Conservation (phyloP, 306 rosid genomes). For the Cucumis cinereus region DNA sequence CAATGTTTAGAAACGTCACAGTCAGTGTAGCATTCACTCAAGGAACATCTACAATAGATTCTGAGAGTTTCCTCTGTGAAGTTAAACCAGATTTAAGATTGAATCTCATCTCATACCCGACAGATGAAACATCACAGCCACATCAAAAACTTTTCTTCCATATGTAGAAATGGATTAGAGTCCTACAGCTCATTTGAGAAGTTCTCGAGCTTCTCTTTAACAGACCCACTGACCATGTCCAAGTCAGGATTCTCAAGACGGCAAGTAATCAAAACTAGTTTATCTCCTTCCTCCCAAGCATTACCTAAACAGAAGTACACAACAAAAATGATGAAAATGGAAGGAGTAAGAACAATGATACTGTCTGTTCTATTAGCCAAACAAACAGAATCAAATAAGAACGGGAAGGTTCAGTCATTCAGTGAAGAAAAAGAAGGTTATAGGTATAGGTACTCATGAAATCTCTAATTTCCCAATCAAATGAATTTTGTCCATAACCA, state of each 20-base stretch:
- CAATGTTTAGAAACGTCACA: too few relatives aligned
- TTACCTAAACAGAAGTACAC: slow-evolving; percentile 35
- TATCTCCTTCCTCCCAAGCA: slow-evolving; percentile 99
- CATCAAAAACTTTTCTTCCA: slow-evolving; percentile 5
- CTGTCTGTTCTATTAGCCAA: not conserved
- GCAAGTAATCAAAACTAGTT: slow-evolving; percentile 79
- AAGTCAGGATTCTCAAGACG: slow-evolving; percentile 59
- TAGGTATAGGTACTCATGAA: not conserved
- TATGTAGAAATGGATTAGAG: slow-evolving; percentile 1
- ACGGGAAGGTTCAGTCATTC: not conserved
- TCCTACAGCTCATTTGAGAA: slow-evolving; percentile 65
- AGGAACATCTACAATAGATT: slow-evolving; percentile 74
- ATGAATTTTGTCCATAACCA: not conserved
- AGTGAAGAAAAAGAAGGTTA: not conserved
- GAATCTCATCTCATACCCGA: slow-evolving; percentile 86
- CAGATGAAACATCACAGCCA: slow-evolving; percentile 10
- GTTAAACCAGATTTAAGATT: slow-evolving; percentile 70
- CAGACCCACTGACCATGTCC: slow-evolving; percentile 49
- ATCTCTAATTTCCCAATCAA: not conserved
- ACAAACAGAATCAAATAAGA: not conserved
- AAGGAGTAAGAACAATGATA: not conserved
- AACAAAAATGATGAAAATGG: slow-evolving; percentile 13
- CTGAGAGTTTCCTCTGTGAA: slow-evolving; percentile 64
- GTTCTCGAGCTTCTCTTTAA: slow-evolving; percentile 66
- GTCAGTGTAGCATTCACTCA: slow-evolving; percentile 89